Evolutionary conservation across 306 rosid species (phyloP).

Genomic region (Gillenia trifoliata): DNA sequence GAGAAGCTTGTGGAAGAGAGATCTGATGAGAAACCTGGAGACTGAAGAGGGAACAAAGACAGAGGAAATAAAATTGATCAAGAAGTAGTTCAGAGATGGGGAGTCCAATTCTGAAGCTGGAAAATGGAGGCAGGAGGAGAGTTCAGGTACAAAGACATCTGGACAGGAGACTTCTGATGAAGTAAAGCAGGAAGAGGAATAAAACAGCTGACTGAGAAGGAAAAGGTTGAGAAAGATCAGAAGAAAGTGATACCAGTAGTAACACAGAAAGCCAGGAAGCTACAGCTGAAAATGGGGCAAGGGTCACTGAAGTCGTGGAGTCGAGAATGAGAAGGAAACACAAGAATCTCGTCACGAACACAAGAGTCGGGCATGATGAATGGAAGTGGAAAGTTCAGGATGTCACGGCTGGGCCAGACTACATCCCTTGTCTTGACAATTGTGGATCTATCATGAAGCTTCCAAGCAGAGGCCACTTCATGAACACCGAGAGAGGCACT

Average conservation of each 20-base stretch:
- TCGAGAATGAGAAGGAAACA: conserved; percentile 42
- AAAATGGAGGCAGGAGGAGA: conserved; percentile 18
- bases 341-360: conserved; percentile 23
- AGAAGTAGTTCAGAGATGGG: conserved; percentile 11
- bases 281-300: conserved; percentile 8
- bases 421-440: conserved; percentile 87
- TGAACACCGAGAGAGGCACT: conserved; percentile 82
- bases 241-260: conserved; percentile 28
- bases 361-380: conserved; percentile 27
- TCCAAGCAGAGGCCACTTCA: conserved; percentile 50
- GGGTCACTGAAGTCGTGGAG: conserved; percentile 49
- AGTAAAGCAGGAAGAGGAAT: conserved; percentile 30
- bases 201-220: conserved; percentile 36
- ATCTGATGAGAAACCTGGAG: conserved; percentile 24
- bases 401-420: conserved; percentile 67
- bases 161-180: conserved; percentile 30
- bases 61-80: conserved; percentile 7
- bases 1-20: conserved; percentile 20
- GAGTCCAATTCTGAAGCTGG: conserved; percentile 30
- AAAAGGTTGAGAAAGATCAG: conserved; percentile 31
- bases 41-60: not conserved
- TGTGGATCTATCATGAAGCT: conserved; percentile 54
- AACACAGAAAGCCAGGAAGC: conserved; percentile 23
- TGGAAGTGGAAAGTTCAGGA: conserved; percentile 86
- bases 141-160: conserved; percentile 10